Base-by-base conservation (phyloP, 2,329 filamentous ascomycete genomes). In the Pseudocercospora ulei region DNA sequence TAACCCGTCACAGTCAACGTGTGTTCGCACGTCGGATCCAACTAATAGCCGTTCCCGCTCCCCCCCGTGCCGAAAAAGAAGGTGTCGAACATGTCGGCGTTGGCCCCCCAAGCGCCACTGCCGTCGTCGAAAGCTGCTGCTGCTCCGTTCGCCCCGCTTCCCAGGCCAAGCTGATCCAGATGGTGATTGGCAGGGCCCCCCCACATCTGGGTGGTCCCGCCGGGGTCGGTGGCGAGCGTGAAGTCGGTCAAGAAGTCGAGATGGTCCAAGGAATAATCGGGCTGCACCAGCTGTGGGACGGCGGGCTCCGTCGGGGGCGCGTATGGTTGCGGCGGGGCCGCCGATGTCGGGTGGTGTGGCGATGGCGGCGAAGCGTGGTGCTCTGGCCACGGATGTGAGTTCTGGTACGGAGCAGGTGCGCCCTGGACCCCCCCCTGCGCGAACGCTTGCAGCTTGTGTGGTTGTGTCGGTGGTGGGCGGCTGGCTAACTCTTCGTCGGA, bases 41-140 rank as follows among this genome's bases (percentile, higher is more conserved):
- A 19, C 19, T 25, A 45, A 11, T 38, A 41, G 9, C 28, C 39
- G 29, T 31, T 34, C 18, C 28, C 39, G 16, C 22, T 29, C 17
- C 38, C 39, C 48, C 57, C 11, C 55, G 70, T 71, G 1, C 78
- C 77, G 56, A 82, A 81, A 63, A 81, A 82, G 56, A 83, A 83
- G 0, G 76, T 75, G 54, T 82, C 79, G 59, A 84, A 82, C 7
- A 69, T 44, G 56, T 70, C 66, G 22, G 51, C 50, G 28, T 48
- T 51, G 7, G 50, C 78, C 49, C 80, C 75, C 52, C 75, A 69
- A 55, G 76, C 65, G 4, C 62, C 63, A 31, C 62, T 63, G 23
- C 46, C 37, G 33, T 49, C 52, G 31, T 39, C 36, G n/a, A n/a
- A 47, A 48, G 8, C 48, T 50, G 11, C 29, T n/a, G n/a, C 34